Conservation (phyloP, 306 rosid genomes). For the Pueraria montana region DNA sequence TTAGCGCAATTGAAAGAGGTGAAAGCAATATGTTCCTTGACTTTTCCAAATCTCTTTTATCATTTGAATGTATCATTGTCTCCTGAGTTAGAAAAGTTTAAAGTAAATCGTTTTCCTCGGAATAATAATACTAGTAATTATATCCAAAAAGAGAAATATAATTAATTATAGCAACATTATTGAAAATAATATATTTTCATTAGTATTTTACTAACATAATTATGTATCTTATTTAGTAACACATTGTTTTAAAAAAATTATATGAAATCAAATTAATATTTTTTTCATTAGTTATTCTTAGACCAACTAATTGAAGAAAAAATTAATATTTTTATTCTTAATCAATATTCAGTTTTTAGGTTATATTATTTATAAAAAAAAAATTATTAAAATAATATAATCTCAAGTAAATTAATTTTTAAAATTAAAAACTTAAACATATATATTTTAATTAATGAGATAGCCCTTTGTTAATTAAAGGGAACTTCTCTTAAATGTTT, state of each 20-base stretch:
- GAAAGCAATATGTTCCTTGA: background rate
- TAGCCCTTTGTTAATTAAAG: background rate
- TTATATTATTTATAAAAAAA: no score
- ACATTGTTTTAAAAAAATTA: background rate
- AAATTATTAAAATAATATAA: no score
- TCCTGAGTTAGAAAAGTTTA: background rate
- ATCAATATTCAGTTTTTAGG: background rate
- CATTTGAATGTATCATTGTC: slow-evolving; percentile 30
- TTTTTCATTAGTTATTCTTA: background rate
- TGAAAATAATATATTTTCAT: no score
- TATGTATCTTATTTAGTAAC: background rate
- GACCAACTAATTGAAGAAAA: background rate
- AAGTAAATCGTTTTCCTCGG: no score
- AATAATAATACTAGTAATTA: no score
- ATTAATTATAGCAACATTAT: no score
- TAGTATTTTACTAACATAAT: no score
- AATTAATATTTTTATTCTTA: background rate
- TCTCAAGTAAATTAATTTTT: background rate
- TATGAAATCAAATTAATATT: background rate
- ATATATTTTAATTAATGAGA: background rate
- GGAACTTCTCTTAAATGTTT: no score
- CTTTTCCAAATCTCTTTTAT: background rate
- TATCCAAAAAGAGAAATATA: no score
- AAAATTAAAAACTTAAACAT: background rate
- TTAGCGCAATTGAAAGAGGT: background rate